Conservation (phyloP, 2,329 filamentous ascomycete genomes). For the Lasiodiplodia citricola region DNA sequence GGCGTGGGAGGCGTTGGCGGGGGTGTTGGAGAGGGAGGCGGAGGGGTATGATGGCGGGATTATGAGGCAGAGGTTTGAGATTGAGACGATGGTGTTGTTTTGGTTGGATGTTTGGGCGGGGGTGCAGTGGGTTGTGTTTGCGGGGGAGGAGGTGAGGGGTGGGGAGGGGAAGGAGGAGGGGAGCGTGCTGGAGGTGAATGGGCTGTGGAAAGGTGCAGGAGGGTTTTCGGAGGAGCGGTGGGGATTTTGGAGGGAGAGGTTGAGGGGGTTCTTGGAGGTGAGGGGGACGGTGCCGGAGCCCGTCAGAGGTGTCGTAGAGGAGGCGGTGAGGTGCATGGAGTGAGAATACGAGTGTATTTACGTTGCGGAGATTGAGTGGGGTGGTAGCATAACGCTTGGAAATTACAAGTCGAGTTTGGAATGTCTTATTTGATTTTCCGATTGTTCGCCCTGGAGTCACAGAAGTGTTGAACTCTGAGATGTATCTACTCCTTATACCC, state of each 20-base stretch:
- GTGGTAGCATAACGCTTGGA: no score
- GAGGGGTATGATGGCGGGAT: neutral
- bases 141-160: no score
- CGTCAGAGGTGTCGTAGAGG: neutral
- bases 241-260: neutral
- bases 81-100: neutral
- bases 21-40: neutral
- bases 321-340: neutral
- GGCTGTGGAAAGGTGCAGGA: no score
- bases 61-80: neutral
- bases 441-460: no score
- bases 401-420: no score
- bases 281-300: neutral
- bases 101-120: neutral
- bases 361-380: no score
- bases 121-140: neutral
- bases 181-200: no score
- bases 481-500: no score
- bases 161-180: no score
- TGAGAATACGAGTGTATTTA: no score
- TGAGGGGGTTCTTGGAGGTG: neutral
- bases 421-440: no score
- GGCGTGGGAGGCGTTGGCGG: neutral
- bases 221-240: neutral
- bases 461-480: no score